These are phyloP conservation scores for Clarireedia homoeocarpa DNA, from an alignment of 2,329 filamentous ascomycete genomes.

Conservation along the genomic window DNA sequence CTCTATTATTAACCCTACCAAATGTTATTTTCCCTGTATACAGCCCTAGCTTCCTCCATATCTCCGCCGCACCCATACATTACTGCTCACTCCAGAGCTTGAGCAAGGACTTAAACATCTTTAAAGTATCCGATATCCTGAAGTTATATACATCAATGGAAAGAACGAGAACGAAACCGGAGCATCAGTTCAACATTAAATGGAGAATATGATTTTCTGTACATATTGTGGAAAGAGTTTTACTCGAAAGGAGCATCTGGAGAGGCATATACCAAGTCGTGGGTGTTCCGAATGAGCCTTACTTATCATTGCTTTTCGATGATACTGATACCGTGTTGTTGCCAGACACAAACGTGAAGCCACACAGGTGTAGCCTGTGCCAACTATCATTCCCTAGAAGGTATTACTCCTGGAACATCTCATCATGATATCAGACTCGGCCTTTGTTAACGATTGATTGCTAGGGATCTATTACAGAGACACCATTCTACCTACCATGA, in stretches of 20 bases:
- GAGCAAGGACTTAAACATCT: neutral
- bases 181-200: neutral
- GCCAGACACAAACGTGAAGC: conserved; percentile 48
- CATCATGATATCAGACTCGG: conserved; percentile 8
- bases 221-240: conserved; percentile 48
- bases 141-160: conserved; percentile 3
- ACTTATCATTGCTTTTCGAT: neutral
- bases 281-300: conserved; percentile 22
- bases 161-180: neutral
- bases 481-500: conserved; percentile 46
- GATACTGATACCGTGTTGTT: neutral
- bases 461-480: conserved; percentile 41
- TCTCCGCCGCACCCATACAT: neutral
- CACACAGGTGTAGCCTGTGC: conserved; percentile 42
- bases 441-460: conserved; percentile 13
- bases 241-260: conserved; percentile 49
- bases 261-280: conserved; percentile 47
- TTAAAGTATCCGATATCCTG: neutral
- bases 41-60: neutral
- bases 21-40: neutral
- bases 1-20: conserved; percentile 2
- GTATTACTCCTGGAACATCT: conserved; percentile 25
- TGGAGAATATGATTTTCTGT: conserved; percentile 38
- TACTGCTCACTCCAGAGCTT: neutral
- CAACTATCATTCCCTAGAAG: conserved; percentile 43